These are phyloP conservation scores for Laguncularia racemosa DNA, from an alignment of 345 rosid species.

Conservation along the genomic window DNA sequence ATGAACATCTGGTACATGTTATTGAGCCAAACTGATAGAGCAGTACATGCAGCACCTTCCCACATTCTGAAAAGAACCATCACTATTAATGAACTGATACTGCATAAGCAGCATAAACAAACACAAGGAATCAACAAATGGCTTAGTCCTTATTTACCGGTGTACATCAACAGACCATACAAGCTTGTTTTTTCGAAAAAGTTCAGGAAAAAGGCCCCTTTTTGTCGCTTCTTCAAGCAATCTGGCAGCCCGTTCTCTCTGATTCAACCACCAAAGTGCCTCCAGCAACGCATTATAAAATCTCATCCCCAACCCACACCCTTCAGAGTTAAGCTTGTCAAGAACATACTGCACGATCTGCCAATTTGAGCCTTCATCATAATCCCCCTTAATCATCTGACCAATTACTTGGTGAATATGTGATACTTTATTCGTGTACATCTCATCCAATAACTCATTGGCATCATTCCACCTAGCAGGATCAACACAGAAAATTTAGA, in stretches of 20 bases:
- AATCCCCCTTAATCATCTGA: constrained; percentile 91
- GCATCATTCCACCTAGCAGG: constrained; percentile 73
- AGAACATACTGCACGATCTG: constrained; percentile 86
- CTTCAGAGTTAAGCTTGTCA: constrained; percentile 85
- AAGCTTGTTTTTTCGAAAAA: constrained; percentile 75
- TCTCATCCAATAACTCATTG: constrained; percentile 66
- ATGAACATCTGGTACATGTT: constrained; percentile 41
- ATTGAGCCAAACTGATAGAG: constrained; percentile 79
- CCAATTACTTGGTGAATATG: constrained; percentile 85
- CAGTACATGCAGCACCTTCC: constrained; percentile 76
- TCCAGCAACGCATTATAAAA: constrained; percentile 86
- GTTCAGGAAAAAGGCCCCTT: constrained; percentile 87
- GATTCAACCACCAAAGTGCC: constrained; percentile 96
- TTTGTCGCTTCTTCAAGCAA: constrained; percentile 75
- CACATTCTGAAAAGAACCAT: constrained; percentile 51
- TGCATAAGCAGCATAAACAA: constrained; percentile 13
- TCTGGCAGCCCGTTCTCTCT: constrained; percentile 80
- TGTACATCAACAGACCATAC: constrained; percentile 88
- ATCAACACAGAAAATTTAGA: constrained; percentile 12
- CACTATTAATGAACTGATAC: constrained; percentile 14
- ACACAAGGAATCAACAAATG: constrained; percentile 6
- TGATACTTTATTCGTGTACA: constrained; percentile 63
- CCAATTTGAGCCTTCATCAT: constrained; percentile 84
- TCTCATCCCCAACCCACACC: constrained; percentile 80
- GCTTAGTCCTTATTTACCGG: constrained; percentile 38